These are phyloP conservation scores for Colletotrichum liaoningense DNA, from an alignment of 2,329 filamentous ascomycete species.

Conservation along the genomic window DNA sequence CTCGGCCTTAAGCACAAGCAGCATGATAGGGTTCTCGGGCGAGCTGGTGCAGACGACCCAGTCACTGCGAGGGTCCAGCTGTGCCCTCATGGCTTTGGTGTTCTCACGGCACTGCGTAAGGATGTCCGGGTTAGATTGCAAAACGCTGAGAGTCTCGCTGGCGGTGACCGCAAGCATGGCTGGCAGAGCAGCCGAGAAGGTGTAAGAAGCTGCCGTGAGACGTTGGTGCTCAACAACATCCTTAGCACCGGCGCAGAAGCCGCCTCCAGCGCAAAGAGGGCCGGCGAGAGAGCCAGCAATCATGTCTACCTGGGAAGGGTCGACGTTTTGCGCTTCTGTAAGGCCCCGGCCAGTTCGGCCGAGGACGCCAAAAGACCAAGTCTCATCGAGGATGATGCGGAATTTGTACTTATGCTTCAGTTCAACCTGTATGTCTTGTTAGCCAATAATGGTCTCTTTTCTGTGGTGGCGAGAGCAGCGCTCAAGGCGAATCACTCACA, in stretches of 20 bases:
- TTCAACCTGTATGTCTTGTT: conserved; percentile 63
- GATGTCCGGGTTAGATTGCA: conserved; percentile 89
- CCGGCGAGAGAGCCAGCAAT: conserved; percentile 93
- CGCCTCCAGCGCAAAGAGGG: conserved; percentile 90
- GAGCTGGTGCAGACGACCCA: conserved; percentile 88
- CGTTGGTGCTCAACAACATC: conserved; percentile 98
- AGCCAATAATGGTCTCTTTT: conserved; percentile 1
- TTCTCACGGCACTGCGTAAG: conserved; percentile 85
- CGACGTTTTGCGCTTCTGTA: conserved; percentile 96
- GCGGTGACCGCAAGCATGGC: conserved; percentile 96
- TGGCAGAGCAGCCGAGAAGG: conserved; percentile 93
- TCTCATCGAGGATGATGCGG: conserved; percentile 96
- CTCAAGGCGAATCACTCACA: conserved; percentile 58
- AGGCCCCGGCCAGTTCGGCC: conserved; percentile 91
- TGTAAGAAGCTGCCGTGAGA: conserved; percentile 91
- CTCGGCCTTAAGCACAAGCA: conserved; percentile 86
- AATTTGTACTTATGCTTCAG: conserved; percentile 98
- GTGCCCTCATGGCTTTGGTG: conserved; percentile 84
- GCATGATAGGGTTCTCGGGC: conserved; percentile 86
- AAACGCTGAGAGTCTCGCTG: conserved; percentile 86
- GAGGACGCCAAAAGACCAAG: conserved; percentile 95
- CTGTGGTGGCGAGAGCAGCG: not conserved
- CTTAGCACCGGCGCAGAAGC: conserved; percentile 91
- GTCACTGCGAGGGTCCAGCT: conserved; percentile 92
- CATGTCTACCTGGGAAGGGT: conserved; percentile 94